Base-by-base conservation (phyloP, 805 yeast species). In the Candida easanensis region DNA sequence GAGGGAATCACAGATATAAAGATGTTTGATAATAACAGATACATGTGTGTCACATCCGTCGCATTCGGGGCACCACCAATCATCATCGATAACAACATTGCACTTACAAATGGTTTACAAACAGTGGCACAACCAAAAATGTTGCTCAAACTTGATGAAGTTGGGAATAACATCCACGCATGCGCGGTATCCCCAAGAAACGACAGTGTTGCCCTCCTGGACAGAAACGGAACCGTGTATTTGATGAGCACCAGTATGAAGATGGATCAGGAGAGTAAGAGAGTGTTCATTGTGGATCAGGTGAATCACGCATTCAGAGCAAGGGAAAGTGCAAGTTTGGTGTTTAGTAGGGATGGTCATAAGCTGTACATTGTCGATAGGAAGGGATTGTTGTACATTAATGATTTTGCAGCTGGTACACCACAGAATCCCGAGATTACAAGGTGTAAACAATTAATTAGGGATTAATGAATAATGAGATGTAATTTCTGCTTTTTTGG, bases 1-100 rank as follows among this genome's bases (percentile, higher is more conserved):
- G 97, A 90, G 59, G 97, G 97, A 2, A 87, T 91, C 30, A 91
- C 98, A 0, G 86, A 82, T 49, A 65, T 87, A 6, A 75, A 76
- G 43, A 84, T 89, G 60, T 82, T 84, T 61, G 88, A 88, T 0
- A 81, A 79, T 32, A 78, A 80, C 50, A 63, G 77, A 45, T 63
- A 74, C 33, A 73, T 81, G 77, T 72, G 73, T 32, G 69, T 78
- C 5, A 73, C 83, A 0, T 74, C 85, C 1, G 78, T 77, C 5
- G 82, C 88, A 6, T 77, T 78, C 41, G 74, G 77, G 49, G 74
- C 86, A 2, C 78, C 82, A 3, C 88, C 89, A 0, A 79, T 84
- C 35, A 70, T 84, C 6, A 70, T 84, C 22, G 87, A 84, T 51
- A 75, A 89, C 4, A 71, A 76, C 33, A 77, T 84, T 19, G 76